phyloP scores from a whole-genome alignment of 2,329 filamentous ascomycete genomes.

The Sporothrix brunneoviolacea region DNA sequence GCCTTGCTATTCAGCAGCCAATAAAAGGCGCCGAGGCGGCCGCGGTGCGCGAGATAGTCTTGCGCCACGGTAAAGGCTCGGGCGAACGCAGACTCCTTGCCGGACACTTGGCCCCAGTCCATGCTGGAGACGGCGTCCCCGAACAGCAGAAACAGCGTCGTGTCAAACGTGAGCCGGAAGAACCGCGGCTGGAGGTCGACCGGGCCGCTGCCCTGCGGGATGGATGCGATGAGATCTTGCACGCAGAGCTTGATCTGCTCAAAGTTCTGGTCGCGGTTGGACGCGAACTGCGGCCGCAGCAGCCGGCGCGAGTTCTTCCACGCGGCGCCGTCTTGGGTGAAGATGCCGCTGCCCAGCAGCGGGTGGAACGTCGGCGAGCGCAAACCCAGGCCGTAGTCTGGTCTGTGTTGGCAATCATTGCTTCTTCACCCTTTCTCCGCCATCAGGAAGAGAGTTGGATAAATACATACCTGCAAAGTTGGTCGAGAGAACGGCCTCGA shows the following conservation, averaged over 20 bases:
- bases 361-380: conserved; percentile 13
- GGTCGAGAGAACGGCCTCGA: conserved; percentile 25
- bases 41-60: conserved; percentile 1
- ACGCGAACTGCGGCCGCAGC: conserved; percentile 6
- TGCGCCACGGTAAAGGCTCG: neutral
- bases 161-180: conserved; percentile 10
- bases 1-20: neutral
- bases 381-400: conserved; percentile 29
- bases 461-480: conserved; percentile 37
- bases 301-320: conserved; percentile 9
- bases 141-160: neutral
- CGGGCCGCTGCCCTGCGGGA: neutral
- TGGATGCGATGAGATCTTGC: neutral
- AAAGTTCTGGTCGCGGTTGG: neutral
- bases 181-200: conserved; percentile 6
- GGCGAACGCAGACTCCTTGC: neutral
- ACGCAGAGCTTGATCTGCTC: conserved; percentile 5
- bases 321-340: conserved; percentile 2
- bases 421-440: too few species aligned
- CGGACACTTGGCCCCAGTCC: neutral
- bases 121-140: neutral
- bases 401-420: too few species aligned
- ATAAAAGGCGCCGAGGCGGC: neutral
- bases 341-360: conserved; percentile 14
- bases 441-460: too few species aligned